Base-by-base conservation (phyloP, 345 rosid genomes). In the Corchorus capsularis region DNA sequence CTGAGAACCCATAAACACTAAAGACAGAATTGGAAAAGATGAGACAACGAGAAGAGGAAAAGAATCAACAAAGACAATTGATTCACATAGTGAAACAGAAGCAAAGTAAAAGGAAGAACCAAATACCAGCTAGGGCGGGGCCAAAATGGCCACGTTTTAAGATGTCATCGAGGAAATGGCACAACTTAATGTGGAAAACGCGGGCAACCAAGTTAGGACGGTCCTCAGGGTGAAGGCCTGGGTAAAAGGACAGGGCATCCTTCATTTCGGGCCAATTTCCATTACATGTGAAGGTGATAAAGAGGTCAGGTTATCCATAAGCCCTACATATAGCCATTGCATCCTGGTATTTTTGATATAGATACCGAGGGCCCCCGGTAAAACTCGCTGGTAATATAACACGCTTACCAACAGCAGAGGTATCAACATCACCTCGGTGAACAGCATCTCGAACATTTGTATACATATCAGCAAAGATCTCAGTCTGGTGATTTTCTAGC, bases 321-420 rank as follows among this genome's bases (percentile, higher is more conserved):
- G 9, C 59, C 12, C 15, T 54, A 54, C 59, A 54, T 4, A 54
- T 54, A 8, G 59, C 59, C 35, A 75, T 50, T 60, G 71, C 50
- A 46, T 56, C 79, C 47, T 69, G 35, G 46, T 46, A 80, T 10
- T 27, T 63, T 17, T n/a, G n/a, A 3, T 14, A 9, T 55, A 60
- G 50, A 19, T 69, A 52, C 4, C 60, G 12, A 0, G 60, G 75
- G 8, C 76, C 2, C 56, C 49, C 16, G 34, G 64, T 11, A 37
- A 63, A 15, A 37, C 13, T 39, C 0, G 74, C 52, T 0, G 77
- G 65, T 4, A 78, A 19, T 0, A 79, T 19, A 1, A 60, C 52
- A 13, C 16, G 47, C 17, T 35, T 61, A 6, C 72, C 76, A 20
- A 27, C 19, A 11, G 0, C 5, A 7, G 19, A 19, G 3, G 49